Evolutionary conservation across 257 asterid species (phyloP), one percentile per base, ranked within the genome.

Genomic region (Hygrophila difformis): DNA sequence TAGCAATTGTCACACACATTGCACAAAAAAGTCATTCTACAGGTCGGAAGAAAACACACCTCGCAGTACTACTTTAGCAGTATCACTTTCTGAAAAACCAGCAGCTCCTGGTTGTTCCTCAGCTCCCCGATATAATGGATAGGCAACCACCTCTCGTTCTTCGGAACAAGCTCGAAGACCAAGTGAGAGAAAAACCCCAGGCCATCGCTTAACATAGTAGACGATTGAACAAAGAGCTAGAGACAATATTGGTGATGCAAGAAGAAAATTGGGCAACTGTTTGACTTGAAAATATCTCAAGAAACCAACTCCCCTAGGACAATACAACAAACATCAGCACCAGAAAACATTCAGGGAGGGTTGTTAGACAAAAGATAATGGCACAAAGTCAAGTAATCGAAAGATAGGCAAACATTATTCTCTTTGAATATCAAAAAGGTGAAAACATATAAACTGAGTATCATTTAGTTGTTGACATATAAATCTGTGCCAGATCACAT

Each of bases 221-320:
- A 70, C 21, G 34, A 82, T 70, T 44, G 98, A 75, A 72, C 67
- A 75, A 60, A 79, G 62, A 18, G 98, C 81, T 50, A 82, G 75
- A 44, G 76, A 79, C 59, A 89, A 56, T 67, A 85, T 72, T 55
- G 98, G 98, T 18, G 87, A 73, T 49, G 94, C 98, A 59, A 85
- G 94, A 45, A 79, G 78, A 58, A 89, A 85, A 65, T 89, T 89
- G 13, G 98, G 96, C 52, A 85, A 61, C 76, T 89, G 98, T 59
- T n/a, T n/a, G n/a, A n/a, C n/a, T n/a, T n/a, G n/a, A n/a, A n/a
- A n/a, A n/a, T n/a, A n/a, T n/a, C n/a, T n/a, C n/a, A n/a, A n/a
- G n/a, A n/a, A n/a, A n/a, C n/a, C n/a, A n/a, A n/a, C n/a, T n/a
- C n/a, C n/a, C n/a, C n/a, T n/a, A n/a, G n/a, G n/a, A n/a, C n/a